Percentiles rank a stretch among this genome's conserved stretches.
These are phyloP conservation scores for Aspergillus fumigatus DNA, from an alignment of 2,329 filamentous ascomycete genomes.

Conservation along the genomic window DNA sequence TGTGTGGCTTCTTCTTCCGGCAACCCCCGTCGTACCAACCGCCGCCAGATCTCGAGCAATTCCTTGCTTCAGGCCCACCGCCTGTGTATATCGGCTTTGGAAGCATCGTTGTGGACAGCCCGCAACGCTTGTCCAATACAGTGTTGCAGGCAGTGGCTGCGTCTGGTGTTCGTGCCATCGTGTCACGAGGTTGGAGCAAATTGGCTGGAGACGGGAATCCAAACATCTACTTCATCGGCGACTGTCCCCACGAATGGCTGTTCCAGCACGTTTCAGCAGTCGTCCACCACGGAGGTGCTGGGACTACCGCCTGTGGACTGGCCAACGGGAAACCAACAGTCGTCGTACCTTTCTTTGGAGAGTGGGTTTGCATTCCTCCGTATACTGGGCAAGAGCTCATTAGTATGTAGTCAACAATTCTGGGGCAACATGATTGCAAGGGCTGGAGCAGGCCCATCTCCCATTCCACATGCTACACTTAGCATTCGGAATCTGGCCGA, in stretches of 20 bases:
- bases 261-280: slow-evolving; percentile 54
- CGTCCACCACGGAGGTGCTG: slow-evolving; percentile 57
- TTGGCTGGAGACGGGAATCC: slow-evolving; percentile 33
- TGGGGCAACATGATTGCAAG: slow-evolving; percentile 51
- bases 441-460: slow-evolving; percentile 47
- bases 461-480: slow-evolving; percentile 46
- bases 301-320: slow-evolving; percentile 55
- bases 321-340: slow-evolving; percentile 49
- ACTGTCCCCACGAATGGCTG: slow-evolving; percentile 57
- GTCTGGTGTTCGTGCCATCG: slow-evolving; percentile 48
- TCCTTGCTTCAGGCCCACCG: slow-evolving; percentile 44
- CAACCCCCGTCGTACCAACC: slow-evolving; percentile 37
- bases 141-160: slow-evolving; percentile 46
- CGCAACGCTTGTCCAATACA: slow-evolving; percentile 40
- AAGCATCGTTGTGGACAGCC: slow-evolving; percentile 52
- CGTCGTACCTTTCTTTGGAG: slow-evolving; percentile 56
- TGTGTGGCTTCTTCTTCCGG: slow-evolving; percentile 47
- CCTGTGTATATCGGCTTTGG: slow-evolving; percentile 57
- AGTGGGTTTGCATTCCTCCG: slow-evolving; percentile 24
- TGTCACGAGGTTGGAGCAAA: slow-evolving; percentile 54
- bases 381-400: background rate
- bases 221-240: slow-evolving; percentile 49
- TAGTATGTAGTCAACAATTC: slow-evolving; percentile 42
- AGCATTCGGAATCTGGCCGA: slow-evolving; percentile 41
- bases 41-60: slow-evolving; percentile 36